These are phyloP conservation scores for Rhizoctonia solani DNA, from an alignment of 1,284 basidiomycete genomes.

Conservation along the genomic window DNA sequence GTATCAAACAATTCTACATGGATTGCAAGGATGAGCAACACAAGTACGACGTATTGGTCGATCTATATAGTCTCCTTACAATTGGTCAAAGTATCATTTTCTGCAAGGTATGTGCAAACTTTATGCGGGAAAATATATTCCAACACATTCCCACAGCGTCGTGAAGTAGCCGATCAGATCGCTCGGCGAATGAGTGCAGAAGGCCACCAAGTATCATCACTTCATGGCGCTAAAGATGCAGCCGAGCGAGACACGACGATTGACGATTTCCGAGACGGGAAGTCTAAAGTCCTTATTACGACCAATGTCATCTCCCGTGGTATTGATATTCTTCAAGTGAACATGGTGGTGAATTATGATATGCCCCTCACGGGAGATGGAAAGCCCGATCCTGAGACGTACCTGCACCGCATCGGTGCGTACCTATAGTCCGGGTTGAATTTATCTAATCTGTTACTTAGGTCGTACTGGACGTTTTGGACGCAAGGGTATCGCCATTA, in stretches of 20 bases:
- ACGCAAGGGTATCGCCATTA: conserved; percentile 93
- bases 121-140: conserved; percentile 1
- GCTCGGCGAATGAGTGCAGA: conserved; percentile 88
- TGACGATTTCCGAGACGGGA: conserved; percentile 93
- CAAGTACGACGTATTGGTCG: conserved; percentile 95
- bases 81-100: conserved; percentile 99
- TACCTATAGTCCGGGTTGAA: conserved; percentile 30
- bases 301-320: conserved; percentile 99
- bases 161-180: conserved; percentile 92
- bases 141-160: conserved; percentile 58
- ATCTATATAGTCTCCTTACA: conserved; percentile 87
- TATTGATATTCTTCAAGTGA: conserved; percentile 98
- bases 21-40: conserved; percentile 86
- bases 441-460: conserved; percentile 44
- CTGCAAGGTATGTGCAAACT: conserved; percentile 66
- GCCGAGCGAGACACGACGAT: conserved; percentile 89
- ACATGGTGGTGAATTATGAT: conserved; percentile 99
- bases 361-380: conserved; percentile 74
- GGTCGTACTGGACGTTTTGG: conserved; percentile 95
- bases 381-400: conserved; percentile 91
- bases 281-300: conserved; percentile 96
- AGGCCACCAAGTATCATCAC: conserved; percentile 94
- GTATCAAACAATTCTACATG: conserved; percentile 98
- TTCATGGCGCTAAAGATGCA: conserved; percentile 93
- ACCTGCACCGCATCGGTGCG: conserved; percentile 96